Evolutionary conservation across 495 filamentous ascomycete genomes (phyloP).

Genomic region (Penicillium odoratum): DNA sequence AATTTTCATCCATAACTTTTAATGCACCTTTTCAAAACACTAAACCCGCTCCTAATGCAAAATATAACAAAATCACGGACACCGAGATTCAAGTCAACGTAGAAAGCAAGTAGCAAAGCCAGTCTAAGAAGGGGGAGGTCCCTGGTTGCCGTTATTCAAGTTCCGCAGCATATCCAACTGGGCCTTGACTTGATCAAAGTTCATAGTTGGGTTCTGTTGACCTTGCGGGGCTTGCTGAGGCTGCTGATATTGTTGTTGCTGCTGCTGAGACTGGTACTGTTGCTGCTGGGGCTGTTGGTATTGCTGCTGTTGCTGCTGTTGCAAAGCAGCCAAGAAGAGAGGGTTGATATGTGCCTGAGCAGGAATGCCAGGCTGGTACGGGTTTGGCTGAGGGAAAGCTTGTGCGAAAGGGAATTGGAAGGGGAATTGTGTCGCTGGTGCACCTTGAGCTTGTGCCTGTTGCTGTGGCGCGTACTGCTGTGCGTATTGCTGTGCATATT

Average conservation of each 20-base stretch:
- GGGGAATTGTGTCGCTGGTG: slow-evolving; percentile 34
- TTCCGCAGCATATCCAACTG: slow-evolving; percentile 48
- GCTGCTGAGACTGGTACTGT: slow-evolving; percentile 26
- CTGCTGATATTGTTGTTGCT: slow-evolving; percentile 37
- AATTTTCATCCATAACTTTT: slow-evolving; percentile 16
- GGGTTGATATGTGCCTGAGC: slow-evolving; percentile 66
- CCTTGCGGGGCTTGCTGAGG: slow-evolving; percentile 43
- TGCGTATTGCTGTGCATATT: slow-evolving; percentile 21
- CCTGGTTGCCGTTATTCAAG: slow-evolving; percentile 39
- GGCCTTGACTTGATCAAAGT: slow-evolving; percentile 49
- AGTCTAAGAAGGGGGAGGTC: slow-evolving; percentile 37
- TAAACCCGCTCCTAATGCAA: slow-evolving; percentile 34
- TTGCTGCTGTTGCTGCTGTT: slow-evolving; percentile 42
- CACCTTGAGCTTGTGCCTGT: slow-evolving; percentile 36
- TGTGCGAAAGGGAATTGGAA: slow-evolving; percentile 41
- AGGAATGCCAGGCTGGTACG: slow-evolving; percentile 35
- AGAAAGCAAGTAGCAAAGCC: slow-evolving; percentile 7
- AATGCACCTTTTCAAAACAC: slow-evolving; percentile 10
- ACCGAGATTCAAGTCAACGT: slow-evolving; percentile 10
- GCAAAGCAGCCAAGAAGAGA: slow-evolving; percentile 56
- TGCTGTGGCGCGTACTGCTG: slow-evolving; percentile 34
- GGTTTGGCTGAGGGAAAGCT: slow-evolving; percentile 26
- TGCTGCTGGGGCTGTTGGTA: slow-evolving; percentile 38
- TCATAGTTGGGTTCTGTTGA: slow-evolving; percentile 37
- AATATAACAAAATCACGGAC: slow-evolving; percentile 19